Conservation (phyloP, 1,284 basidiomycete species). For the Pulchroboletus neoregius region DNA sequence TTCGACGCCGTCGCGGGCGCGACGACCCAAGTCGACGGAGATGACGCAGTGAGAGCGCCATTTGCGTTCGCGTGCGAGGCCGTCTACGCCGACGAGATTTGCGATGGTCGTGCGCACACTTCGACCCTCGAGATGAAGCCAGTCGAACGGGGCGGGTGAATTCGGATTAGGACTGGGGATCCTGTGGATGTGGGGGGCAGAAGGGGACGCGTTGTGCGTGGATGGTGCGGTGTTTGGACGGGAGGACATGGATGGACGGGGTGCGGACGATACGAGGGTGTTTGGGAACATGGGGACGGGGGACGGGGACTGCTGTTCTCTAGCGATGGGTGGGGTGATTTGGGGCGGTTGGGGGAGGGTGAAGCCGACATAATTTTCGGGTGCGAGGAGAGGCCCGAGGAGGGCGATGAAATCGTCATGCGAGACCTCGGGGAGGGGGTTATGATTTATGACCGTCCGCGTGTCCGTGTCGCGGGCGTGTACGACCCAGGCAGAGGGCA, state of each 20-base stretch:
- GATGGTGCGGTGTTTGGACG: conserved; percentile 26
- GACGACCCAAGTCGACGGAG: conserved; percentile 69
- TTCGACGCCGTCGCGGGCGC: conserved; percentile 72
- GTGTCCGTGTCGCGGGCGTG: conserved; percentile 65
- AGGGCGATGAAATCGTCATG: conserved; percentile 79
- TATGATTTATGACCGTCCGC: conserved; percentile 75
- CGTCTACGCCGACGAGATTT: conserved; percentile 73
- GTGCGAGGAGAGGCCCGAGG: conserved; percentile 70
- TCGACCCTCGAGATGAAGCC: conserved; percentile 78
- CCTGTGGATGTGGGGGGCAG: conserved; percentile 8
- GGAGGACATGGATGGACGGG: conserved; percentile 24
- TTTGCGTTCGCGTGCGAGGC: conserved; percentile 71
- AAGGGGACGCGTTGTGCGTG: neutral
- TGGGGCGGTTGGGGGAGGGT: conserved; percentile 13
- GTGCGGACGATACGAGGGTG: conserved; percentile 30
- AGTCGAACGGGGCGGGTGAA: conserved; percentile 73
- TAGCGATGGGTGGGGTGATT: conserved; percentile 19
- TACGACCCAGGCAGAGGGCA: conserved; percentile 78
- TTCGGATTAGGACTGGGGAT: conserved; percentile 38
- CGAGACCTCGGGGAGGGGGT: conserved; percentile 76
- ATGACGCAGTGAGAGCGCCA: conserved; percentile 78
- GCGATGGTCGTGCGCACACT: conserved; percentile 69
- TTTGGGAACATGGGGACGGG: conserved; percentile 40
- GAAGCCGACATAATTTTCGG: conserved; percentile 59
- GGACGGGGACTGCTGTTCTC: conserved; percentile 32